Base-by-base conservation (phyloP, 139 green algal genomes). In the Chlamydomonas applanata region DNA sequence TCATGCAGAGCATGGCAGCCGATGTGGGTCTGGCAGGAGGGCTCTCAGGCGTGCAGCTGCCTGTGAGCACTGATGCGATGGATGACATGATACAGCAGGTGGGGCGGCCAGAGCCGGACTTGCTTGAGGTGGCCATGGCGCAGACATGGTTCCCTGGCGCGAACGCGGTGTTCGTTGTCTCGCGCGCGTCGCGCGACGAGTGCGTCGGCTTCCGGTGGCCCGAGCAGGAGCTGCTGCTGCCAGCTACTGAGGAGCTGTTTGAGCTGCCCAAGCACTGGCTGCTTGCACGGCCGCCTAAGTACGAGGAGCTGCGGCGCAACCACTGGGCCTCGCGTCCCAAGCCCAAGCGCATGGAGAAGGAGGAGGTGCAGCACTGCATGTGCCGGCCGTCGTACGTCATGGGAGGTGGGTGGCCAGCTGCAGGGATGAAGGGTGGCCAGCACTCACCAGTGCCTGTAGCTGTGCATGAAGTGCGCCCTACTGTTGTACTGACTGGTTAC, bases 331-430 rank as follows among this genome's bases (percentile, higher is more conserved):
- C 76, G 1, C 33, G 72, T 0, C 59, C 65, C 30, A 82, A 85
- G 2, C 91, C 91, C 11, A 94, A 93, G 72, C 83, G 91, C 5
- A 70, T 91, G 44, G 70, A 81, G 2, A 88, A 85, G 53, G 88
- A 92, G 20, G 85, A 92, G 19, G 75, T 91, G 24, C 68, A 75
- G 1, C 71, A 88, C 3, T 93, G 89, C 78, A 69, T 68, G 68
- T 93, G 89, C 77, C 65, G n/a, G 64, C 64, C 64, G 19, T 57
- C 64, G 34, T 59, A 69, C 16, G 3, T 52, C 14, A 27, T 32
- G 11, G 25, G 25, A 52, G 62, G 62, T 69, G 32, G 7, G 62
- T 69, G 49, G 49, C 49, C 17, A 20, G 17, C 17, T 60, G 49
- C 49, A 60, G 49, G 49, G n/a, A 46, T 19, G 45, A 9, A 16